phyloP scores from a whole-genome alignment of 2,329 filamentous ascomycete species.

The Arachnomyces sp. region DNA sequence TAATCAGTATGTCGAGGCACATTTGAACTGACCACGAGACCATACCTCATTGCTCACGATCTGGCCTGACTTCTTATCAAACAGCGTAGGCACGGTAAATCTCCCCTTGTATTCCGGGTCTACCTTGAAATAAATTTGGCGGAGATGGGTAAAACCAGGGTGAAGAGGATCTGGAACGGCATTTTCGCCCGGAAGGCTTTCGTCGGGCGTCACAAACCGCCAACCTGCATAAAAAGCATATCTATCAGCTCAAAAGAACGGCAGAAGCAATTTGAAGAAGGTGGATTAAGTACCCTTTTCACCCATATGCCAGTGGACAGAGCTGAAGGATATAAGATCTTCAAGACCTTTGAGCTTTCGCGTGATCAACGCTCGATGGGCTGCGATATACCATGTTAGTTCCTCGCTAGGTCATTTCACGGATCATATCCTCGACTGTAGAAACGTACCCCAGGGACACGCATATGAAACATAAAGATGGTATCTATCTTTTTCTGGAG shows the following conservation, averaged over 20 bases:
- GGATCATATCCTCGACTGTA: neutral
- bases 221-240: slow-evolving; percentile 50
- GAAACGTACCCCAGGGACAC: slow-evolving; percentile 67
- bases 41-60: slow-evolving; percentile 82
- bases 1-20: neutral
- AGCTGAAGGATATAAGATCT: slow-evolving; percentile 68
- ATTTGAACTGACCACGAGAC: slow-evolving; percentile 5
- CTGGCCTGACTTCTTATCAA: slow-evolving; percentile 58
- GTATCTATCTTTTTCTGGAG: slow-evolving; percentile 81
- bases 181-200: slow-evolving; percentile 51
- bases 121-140: slow-evolving; percentile 70
- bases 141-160: slow-evolving; percentile 62
- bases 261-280: neutral
- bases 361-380: slow-evolving; percentile 78
- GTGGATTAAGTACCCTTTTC: slow-evolving; percentile 50
- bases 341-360: slow-evolving; percentile 88
- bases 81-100: slow-evolving; percentile 81
- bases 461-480: slow-evolving; percentile 94
- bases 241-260: neutral
- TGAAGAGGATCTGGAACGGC: slow-evolving; percentile 51
- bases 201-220: slow-evolving; percentile 67
- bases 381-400: slow-evolving; percentile 34
- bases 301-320: slow-evolving; percentile 87
- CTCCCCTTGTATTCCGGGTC: slow-evolving; percentile 66
- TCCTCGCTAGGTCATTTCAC: no score